Evolutionary conservation across 2,329 filamentous ascomycete species (phyloP).

Genomic region (Pezicula radicicola): DNA sequence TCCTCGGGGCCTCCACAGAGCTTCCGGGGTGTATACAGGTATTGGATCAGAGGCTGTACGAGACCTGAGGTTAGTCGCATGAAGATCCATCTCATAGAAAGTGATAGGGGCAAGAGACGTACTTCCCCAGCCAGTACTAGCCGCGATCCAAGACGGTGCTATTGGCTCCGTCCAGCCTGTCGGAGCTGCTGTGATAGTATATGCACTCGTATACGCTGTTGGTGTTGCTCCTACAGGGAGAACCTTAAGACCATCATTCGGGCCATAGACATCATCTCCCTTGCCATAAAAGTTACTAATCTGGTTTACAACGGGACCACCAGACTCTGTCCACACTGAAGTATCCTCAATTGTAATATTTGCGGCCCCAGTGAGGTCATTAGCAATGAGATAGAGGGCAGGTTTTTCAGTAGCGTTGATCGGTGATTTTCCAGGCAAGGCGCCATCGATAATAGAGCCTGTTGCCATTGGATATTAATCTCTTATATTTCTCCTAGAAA

Average conservation of each 20-base stretch:
- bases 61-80: background rate
- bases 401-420: constrained; percentile 22
- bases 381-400: constrained; percentile 25
- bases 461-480: background rate
- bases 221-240: constrained; percentile 9
- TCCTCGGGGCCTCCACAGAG: too few species aligned
- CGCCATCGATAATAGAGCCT: background rate
- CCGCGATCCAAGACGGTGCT: constrained; percentile 25
- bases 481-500: background rate
- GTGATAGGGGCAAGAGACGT: constrained; percentile 2
- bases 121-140: constrained; percentile 30
- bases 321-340: constrained; percentile 24
- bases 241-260: constrained; percentile 13
- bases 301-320: constrained; percentile 19
- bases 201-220: constrained; percentile 20
- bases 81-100: background rate
- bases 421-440: background rate
- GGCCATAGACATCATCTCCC: constrained; percentile 25
- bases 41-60: background rate
- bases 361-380: constrained; percentile 24
- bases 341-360: constrained; percentile 29
- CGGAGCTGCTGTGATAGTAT: constrained; percentile 26
- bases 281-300: constrained; percentile 27
- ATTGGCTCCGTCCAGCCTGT: constrained; percentile 22
- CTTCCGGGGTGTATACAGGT: background rate